These are phyloP conservation scores for Fraxinus velutina DNA, from an alignment of 305 asterid species.

Conservation along the genomic window DNA sequence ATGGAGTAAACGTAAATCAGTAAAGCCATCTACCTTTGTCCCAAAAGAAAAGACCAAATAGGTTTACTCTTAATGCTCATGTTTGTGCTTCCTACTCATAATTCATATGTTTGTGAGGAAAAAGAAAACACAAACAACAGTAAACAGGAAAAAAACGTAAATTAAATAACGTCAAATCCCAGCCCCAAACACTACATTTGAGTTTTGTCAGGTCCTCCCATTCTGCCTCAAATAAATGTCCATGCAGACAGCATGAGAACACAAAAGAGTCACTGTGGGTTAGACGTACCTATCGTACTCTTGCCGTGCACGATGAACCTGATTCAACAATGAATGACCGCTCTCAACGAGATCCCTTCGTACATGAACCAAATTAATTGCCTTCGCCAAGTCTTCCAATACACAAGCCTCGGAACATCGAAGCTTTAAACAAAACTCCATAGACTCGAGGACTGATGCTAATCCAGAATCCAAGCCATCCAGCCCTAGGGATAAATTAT, in stretches of 20 bases:
- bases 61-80: background rate
- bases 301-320: slow-evolving; percentile 85
- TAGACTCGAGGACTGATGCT: slow-evolving; percentile 83
- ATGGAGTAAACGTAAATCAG: slow-evolving; percentile 7
- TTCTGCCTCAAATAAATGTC: slow-evolving; percentile 11
- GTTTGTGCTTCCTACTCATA: slow-evolving; percentile 12
- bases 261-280: slow-evolving; percentile 3
- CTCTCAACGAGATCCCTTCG: slow-evolving; percentile 87
- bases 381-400: slow-evolving; percentile 86
- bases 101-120: background rate
- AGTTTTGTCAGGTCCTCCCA: background rate
- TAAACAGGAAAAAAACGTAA: slow-evolving; percentile 5
- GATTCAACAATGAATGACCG: slow-evolving; percentile 80
- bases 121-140: background rate
- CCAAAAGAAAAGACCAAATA: background rate
- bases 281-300: slow-evolving; percentile 75
- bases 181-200: background rate
- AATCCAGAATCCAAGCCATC: slow-evolving; percentile 83
- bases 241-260: slow-evolving; percentile 10
- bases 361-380: slow-evolving; percentile 80
- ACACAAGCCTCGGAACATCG: slow-evolving; percentile 93
- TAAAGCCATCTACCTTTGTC: background rate
- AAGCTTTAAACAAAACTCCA: slow-evolving; percentile 89
- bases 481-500: slow-evolving; percentile 45
- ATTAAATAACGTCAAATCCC: background rate